Percentiles rank a stretch among this genome's conserved stretches.
phyloP scores from a whole-genome alignment of 192 early-diverging fungal genomes.

The Coemansia guatemalensis region DNA sequence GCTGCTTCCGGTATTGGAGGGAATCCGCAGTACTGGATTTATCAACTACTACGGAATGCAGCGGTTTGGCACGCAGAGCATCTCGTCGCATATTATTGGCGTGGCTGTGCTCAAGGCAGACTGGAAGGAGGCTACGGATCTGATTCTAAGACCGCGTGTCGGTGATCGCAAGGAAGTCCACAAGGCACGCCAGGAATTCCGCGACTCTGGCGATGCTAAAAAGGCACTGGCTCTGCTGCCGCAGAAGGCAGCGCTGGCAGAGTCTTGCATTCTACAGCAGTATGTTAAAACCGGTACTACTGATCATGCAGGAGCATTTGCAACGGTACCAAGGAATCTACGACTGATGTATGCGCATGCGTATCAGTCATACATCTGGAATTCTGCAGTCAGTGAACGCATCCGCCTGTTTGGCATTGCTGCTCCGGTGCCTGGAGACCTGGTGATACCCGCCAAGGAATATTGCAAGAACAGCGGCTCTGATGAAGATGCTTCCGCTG shows the following conservation, averaged over 20 bases:
- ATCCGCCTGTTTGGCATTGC: slow-evolving; percentile 63
- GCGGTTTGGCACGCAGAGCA: slow-evolving; percentile 86
- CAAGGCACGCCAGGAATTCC: slow-evolving; percentile 72
- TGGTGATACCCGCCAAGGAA: slow-evolving; percentile 59
- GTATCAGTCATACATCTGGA: slow-evolving; percentile 96
- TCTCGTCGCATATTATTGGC: slow-evolving; percentile 82
- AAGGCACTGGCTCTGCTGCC: slow-evolving; percentile 69
- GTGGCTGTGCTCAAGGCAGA: slow-evolving; percentile 68
- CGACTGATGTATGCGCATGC: slow-evolving; percentile 93
- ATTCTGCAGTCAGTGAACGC: slow-evolving; percentile 76
- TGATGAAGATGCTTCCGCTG: slow-evolving; percentile 31
- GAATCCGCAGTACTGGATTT: slow-evolving; percentile 76
- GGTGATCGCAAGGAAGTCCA: slow-evolving; percentile 67
- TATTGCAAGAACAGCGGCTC: slow-evolving; percentile 5
- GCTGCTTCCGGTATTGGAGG: slow-evolving; percentile 60
- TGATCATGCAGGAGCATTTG: slow-evolving; percentile 64
- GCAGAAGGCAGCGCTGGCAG: slow-evolving; percentile 61
- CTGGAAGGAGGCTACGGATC: slow-evolving; percentile 71
- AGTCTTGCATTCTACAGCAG: slow-evolving; percentile 65
- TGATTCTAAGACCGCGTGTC: slow-evolving; percentile 80
- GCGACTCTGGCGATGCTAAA: slow-evolving; percentile 58
- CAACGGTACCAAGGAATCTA: slow-evolving; percentile 78
- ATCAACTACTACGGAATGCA: slow-evolving; percentile 99
- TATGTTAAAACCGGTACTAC: slow-evolving; percentile 54
- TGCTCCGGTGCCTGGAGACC: slow-evolving; percentile 77